Conservation (phyloP, 2,329 filamentous ascomycete genomes). For the Fusarium sarcochroum region DNA sequence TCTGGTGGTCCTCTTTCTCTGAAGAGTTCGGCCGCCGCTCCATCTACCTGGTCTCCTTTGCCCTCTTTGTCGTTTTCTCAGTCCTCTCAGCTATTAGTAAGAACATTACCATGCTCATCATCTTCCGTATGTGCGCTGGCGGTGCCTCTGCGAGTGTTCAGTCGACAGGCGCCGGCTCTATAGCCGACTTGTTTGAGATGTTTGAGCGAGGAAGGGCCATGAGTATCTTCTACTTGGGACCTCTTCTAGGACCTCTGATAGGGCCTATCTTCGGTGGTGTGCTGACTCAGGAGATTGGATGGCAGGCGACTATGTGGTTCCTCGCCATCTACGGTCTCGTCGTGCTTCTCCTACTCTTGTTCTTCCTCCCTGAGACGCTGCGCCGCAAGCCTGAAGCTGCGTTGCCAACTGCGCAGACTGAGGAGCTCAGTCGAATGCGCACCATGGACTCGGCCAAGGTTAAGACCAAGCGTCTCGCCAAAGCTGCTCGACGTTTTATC, state of each 20-base stretch:
- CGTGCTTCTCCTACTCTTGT: conserved; percentile 68
- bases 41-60: conserved; percentile 84
- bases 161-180: conserved; percentile 85
- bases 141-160: conserved; percentile 86
- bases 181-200: conserved; percentile 84
- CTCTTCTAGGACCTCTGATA: conserved; percentile 79
- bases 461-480: conserved; percentile 67
- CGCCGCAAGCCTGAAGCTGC: conserved; percentile 47
- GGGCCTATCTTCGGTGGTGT: conserved; percentile 83
- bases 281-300: conserved; percentile 77
- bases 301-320: conserved; percentile 86
- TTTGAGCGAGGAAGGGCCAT: conserved; percentile 83
- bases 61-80: conserved; percentile 79
- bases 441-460: conserved; percentile 73
- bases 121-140: conserved; percentile 80
- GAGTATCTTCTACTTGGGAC: conserved; percentile 86
- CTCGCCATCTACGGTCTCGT: conserved; percentile 77
- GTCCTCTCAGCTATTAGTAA: conserved; percentile 77
- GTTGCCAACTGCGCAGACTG: conserved; percentile 4
- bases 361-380: conserved; percentile 77
- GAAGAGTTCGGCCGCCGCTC: conserved; percentile 79
- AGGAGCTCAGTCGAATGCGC: conserved; percentile 63
- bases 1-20: conserved; percentile 90
- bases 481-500: conserved; percentile 71
- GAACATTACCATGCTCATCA: conserved; percentile 81